Evolutionary conservation across 352 stramenopile species (phyloP).

Genomic region (Blastocystis hominis): DNA sequence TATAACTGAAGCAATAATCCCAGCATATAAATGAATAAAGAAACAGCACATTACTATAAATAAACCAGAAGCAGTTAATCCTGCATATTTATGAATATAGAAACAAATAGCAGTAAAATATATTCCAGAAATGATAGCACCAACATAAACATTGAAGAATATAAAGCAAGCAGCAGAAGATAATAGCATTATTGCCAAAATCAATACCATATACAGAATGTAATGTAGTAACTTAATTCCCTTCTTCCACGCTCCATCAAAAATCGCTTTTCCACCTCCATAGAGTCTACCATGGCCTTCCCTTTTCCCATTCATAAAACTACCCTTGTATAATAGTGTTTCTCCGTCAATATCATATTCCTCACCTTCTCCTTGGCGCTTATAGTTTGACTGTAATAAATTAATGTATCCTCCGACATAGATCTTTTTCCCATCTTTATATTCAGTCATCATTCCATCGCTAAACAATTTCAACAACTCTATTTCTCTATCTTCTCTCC

Average conservation of each 20-base stretch:
- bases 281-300: background rate
- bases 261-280: background rate
- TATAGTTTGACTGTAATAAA: background rate
- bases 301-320: background rate
- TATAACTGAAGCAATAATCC: too few relatives aligned
- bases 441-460: background rate
- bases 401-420: background rate
- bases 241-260: background rate
- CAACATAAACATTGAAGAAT: too few relatives aligned
- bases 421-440: background rate
- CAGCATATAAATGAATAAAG: too few relatives aligned
- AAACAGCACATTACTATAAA: too few relatives aligned
- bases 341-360: background rate
- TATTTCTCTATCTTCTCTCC: background rate
- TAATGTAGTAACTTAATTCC: too few relatives aligned
- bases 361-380: background rate
- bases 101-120: too few relatives aligned
- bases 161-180: too few relatives aligned
- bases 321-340: background rate
- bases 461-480: background rate
- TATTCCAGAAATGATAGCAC: too few relatives aligned
- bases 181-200: too few relatives aligned
- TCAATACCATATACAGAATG: too few relatives aligned
- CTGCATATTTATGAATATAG: too few relatives aligned
- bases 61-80: too few relatives aligned